Conservation (phyloP, 345 rosid species). For the Linum usitatissimum region DNA sequence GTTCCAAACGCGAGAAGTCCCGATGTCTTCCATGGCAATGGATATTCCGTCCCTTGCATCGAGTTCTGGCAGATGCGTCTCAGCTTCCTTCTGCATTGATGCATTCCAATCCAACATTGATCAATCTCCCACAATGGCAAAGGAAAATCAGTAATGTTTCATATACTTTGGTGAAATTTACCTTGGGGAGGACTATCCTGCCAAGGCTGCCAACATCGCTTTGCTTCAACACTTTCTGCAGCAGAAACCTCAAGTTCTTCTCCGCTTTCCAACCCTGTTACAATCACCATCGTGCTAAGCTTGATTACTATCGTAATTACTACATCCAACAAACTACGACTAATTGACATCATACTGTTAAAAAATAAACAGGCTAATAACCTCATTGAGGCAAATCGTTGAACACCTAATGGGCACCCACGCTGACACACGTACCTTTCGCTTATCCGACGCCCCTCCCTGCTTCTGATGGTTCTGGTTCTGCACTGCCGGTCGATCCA, state of each 20-base stretch:
- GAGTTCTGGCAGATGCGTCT: slow-evolving; percentile 86
- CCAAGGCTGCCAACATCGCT: slow-evolving; percentile 98
- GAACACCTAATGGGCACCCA: not conserved
- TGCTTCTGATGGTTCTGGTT: slow-evolving; percentile 40
- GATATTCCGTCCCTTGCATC: slow-evolving; percentile 97
- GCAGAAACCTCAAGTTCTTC: slow-evolving; percentile 84
- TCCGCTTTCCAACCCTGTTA: slow-evolving; percentile 81
- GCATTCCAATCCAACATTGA: not conserved
- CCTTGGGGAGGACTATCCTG: slow-evolving; percentile 43
- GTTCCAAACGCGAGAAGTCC: slow-evolving; percentile 95
- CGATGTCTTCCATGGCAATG: slow-evolving; percentile 95
- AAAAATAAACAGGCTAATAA: not conserved
- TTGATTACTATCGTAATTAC: not conserved
- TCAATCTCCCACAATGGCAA: not conserved
- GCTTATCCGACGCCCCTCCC: slow-evolving; percentile 37
- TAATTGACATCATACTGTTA: not conserved
- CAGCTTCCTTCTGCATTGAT: slow-evolving; percentile 74
- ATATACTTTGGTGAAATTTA: too few species aligned
- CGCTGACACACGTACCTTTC: slow-evolving; percentile 37
- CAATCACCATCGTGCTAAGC: not conserved
- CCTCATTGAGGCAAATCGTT: not conserved
- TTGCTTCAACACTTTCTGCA: slow-evolving; percentile 95
- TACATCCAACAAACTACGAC: too few species aligned
- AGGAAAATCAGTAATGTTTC: not conserved
- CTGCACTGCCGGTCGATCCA: slow-evolving; percentile 36